phyloP scores from a whole-genome alignment of 1,284 basidiomycete genomes.

The Austroboletus olivaceoglutinosus region DNA sequence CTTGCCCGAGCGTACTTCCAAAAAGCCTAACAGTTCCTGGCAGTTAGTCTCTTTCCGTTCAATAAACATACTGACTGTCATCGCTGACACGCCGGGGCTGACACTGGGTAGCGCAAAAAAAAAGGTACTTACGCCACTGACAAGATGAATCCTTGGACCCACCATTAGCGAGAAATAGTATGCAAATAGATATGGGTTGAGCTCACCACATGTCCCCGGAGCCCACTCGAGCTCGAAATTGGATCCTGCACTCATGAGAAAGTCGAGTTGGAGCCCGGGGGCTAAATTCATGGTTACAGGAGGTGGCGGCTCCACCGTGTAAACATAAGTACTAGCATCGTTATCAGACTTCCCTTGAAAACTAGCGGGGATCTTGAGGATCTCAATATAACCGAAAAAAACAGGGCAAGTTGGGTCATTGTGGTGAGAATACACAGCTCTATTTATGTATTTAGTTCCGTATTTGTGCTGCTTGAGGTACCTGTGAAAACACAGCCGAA shows the following conservation, averaged over 20 bases:
- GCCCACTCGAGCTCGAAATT: neutral
- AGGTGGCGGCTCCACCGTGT: neutral
- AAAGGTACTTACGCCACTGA: constrained; percentile 4
- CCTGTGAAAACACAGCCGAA: constrained; percentile 7
- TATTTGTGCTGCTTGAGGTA: neutral
- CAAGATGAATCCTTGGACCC: constrained; percentile 2
- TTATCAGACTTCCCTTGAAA: constrained; percentile 6
- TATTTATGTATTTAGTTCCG: neutral
- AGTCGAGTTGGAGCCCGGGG: neutral
- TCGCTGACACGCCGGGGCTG: neutral
- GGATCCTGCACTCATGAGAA: neutral
- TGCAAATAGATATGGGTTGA: neutral
- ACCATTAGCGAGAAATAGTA: neutral
- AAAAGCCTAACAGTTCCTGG: neutral
- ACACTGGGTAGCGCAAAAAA: neutral
- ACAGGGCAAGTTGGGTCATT: neutral
- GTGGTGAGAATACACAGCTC: constrained; percentile 1
- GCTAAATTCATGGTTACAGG: neutral
- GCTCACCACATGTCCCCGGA: constrained; percentile 5
- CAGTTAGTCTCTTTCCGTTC: neutral
- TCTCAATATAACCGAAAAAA: neutral
- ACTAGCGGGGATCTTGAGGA: neutral
- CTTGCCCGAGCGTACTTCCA: constrained; percentile 13
- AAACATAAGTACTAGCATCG: neutral
- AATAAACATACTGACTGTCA: too few relatives aligned